phyloP scores from a whole-genome alignment of 1,139 yeast genomes.

The Lodderomyces parapsilosis region DNA sequence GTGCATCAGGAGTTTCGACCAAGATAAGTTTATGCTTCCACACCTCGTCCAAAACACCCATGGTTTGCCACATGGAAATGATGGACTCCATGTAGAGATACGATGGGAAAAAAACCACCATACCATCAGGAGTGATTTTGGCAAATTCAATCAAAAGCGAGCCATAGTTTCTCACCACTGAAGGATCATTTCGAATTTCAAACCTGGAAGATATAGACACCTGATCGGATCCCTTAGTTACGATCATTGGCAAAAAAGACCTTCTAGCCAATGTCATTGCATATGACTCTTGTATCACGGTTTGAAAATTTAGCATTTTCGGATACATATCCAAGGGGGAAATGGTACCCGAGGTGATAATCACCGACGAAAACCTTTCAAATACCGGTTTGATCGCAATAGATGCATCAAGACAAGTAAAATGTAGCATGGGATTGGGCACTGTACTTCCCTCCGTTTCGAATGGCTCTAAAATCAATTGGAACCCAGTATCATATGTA shows the following conservation, averaged over 20 bases:
- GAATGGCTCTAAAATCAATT: slow-evolving; percentile 88
- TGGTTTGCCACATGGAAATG: slow-evolving; percentile 96
- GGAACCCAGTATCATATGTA: slow-evolving; percentile 91
- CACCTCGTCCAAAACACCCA: slow-evolving; percentile 97
- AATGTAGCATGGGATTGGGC: slow-evolving; percentile 94
- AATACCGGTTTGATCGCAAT: slow-evolving; percentile 97
- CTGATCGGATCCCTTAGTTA: slow-evolving; percentile 96
- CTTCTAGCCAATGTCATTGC: slow-evolving; percentile 93
- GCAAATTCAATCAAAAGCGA: slow-evolving; percentile 88
- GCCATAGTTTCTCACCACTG: slow-evolving; percentile 96
- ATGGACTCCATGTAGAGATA: slow-evolving; percentile 97
- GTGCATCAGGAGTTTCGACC: slow-evolving; percentile 99
- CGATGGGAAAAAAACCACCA: slow-evolving; percentile 97
- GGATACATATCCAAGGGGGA: slow-evolving; percentile 99
- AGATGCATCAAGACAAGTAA: slow-evolving; percentile 94
- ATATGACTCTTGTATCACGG: slow-evolving; percentile 92
- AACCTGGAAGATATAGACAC: slow-evolving; percentile 95
- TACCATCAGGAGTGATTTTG: slow-evolving; percentile 95
- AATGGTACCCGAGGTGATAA: slow-evolving; percentile 95
- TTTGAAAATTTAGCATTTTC: slow-evolving; percentile 90
- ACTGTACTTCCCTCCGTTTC: slow-evolving; percentile 97
- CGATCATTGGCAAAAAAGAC: slow-evolving; percentile 91
- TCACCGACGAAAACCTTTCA: slow-evolving; percentile 89
- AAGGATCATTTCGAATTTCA: slow-evolving; percentile 95
- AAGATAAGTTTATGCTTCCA: slow-evolving; percentile 95